Percentiles rank a stretch among this genome's conserved stretches.
phyloP scores from a whole-genome alignment of 2,329 filamentous ascomycete species.

The Incumbomyces delicatus region DNA sequence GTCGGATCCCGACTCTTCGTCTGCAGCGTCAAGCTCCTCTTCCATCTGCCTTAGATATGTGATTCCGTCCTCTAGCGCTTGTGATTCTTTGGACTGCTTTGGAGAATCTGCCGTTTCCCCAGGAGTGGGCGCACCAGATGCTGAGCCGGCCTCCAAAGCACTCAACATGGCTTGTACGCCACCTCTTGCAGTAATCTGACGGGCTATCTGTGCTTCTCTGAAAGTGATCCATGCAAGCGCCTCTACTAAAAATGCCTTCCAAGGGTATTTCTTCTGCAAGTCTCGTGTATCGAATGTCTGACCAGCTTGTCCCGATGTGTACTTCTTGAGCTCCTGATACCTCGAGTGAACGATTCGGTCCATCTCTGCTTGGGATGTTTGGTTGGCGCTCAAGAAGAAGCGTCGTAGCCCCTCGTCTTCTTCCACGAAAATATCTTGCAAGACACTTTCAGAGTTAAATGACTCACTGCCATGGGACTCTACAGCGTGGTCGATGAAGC shows the following conservation, averaged over 20 bases:
- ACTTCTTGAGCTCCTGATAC: constrained; percentile 20
- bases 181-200: constrained; percentile 6
- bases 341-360: constrained; percentile 23
- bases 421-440: constrained; percentile 35
- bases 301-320: constrained; percentile 26
- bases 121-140: not conserved
- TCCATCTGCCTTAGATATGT: not conserved
- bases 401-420: constrained; percentile 24
- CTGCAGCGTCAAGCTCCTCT: not conserved
- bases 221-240: constrained; percentile 35
- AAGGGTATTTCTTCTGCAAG: constrained; percentile 39
- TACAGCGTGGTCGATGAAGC: constrained; percentile 37
- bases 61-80: not conserved
- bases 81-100: not conserved
- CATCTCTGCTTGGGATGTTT: not conserved
- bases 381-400: not conserved
- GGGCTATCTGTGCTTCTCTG: constrained; percentile 10
- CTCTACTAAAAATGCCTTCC: constrained; percentile 38
- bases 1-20: not conserved
- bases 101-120: not conserved
- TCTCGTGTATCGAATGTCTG: constrained; percentile 33
- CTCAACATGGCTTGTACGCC: constrained; percentile 5
- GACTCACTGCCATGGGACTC: constrained; percentile 22
- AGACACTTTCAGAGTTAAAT: constrained; percentile 31
- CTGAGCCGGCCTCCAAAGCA: not conserved